Base-by-base conservation (phyloP, 805 yeast species). In the Schwanniomyces occidentalis region DNA sequence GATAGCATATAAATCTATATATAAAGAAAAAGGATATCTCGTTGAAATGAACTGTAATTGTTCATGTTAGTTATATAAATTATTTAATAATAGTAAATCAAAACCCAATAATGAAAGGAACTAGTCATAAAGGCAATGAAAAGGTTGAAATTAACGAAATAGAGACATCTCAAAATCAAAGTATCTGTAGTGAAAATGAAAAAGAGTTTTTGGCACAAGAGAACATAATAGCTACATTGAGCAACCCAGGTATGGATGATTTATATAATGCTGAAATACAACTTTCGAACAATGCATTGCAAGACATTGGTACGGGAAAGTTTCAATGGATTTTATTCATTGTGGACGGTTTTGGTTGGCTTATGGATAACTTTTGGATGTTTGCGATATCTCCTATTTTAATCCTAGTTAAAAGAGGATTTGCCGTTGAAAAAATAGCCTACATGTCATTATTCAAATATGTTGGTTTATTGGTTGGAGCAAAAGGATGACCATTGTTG, bases 281-380 rank as follows among this genome's bases (percentile, higher is more conserved):
- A 7, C 18, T 40, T 4, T 24, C 37, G 14, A 40, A 40, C 17
- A 18, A 37, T 14, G 40, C 44, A 4, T 32, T 40, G 10, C 44
- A 40, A 17, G 44, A 40, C 14, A 37, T 40, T 12, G 44, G 44
- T 9, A 40, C 37, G 44, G 44, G 44, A 12, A 23, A 29, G 14
- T 70, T 69, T 44, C 78, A 74, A 37, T 56, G 60, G 37, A 61
- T 65, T 44, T 48, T 72, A 7, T 73, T 73, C 42, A 56, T 61
- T 40, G 45, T 74, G 21, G 73, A 71, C 16, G 79, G 78, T 8
- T 61, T 71, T 51, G 79, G 79, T 27, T 74, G 73, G 40, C 69
- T 75, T 2, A 74, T 64, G 16, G 76, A 67, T 29, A 40, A 39
- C 27, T 40, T 40, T 25, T 40, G 44, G 44, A 28, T 40, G 33